Evolutionary conservation across 306 rosid genomes (phyloP).

Genomic region (Erythrophleum fordii): DNA sequence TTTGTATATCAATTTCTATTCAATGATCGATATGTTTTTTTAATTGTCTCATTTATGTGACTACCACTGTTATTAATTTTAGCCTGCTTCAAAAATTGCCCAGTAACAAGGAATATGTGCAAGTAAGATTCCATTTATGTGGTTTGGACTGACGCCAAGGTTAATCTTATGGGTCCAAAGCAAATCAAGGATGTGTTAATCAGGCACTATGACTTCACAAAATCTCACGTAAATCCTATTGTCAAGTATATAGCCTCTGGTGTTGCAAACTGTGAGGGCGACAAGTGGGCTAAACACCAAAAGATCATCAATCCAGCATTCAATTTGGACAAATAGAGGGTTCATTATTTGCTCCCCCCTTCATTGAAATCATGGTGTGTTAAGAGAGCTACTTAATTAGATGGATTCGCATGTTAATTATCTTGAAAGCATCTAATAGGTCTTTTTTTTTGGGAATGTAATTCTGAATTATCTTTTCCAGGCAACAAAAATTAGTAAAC

Average conservation of each 20-base stretch:
- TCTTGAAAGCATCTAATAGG: too few relatives aligned
- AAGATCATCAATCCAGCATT: conserved; percentile 63
- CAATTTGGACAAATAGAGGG: conserved; percentile 61
- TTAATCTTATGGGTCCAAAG: conserved; percentile 46
- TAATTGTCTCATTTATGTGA: too few relatives aligned
- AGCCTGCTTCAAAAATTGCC: conserved; percentile 2
- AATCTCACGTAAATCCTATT: neutral
- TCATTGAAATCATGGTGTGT: too few relatives aligned
- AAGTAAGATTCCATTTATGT: conserved; percentile 38
- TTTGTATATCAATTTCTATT: too few relatives aligned
- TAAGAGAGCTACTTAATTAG: too few relatives aligned
- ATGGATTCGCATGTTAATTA: too few relatives aligned
- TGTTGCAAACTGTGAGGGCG: conserved; percentile 36
- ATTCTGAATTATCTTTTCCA: too few relatives aligned
- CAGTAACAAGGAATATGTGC: neutral
- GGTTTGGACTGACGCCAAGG: conserved; percentile 46
- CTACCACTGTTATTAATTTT: neutral
- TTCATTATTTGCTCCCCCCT: neutral
- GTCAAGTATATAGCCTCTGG: conserved; percentile 29
- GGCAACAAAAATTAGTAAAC: too few relatives aligned
- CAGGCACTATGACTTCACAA: conserved; percentile 38
- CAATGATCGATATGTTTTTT: too few relatives aligned
- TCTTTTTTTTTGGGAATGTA: too few relatives aligned
- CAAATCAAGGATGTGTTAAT: conserved; percentile 38
- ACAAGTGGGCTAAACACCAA: conserved; percentile 60